phyloP scores from a whole-genome alignment of 768 basidiomycete genomes.

The Rickenella mellea region DNA sequence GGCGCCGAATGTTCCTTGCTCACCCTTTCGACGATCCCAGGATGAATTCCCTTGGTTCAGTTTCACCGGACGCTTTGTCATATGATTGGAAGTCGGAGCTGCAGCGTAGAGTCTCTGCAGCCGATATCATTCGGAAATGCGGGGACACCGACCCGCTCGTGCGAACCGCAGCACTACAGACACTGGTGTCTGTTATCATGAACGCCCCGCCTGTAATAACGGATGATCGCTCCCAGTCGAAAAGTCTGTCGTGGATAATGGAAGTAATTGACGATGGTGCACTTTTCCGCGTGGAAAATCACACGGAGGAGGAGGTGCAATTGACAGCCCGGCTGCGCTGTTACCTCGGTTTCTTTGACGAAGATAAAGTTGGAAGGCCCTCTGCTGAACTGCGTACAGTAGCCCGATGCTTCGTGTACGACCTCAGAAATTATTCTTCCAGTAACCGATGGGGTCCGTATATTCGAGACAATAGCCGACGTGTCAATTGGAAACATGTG shows the following conservation, averaged over 20 bases:
- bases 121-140: slow-evolving; percentile 15
- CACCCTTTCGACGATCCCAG: slow-evolving; percentile 61
- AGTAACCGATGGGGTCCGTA: slow-evolving; percentile 56
- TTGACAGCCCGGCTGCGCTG: slow-evolving; percentile 36
- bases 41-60: slow-evolving; percentile 10
- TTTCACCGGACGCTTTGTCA: slow-evolving; percentile 1
- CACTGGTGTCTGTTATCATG: slow-evolving; percentile 30
- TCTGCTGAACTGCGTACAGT: slow-evolving; percentile 21
- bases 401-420: slow-evolving; percentile 54
- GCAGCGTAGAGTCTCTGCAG: slow-evolving; percentile 32
- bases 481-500: slow-evolving; percentile 56
- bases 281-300: not conserved
- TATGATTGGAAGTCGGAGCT: slow-evolving; percentile 29
- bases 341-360: slow-evolving; percentile 35
- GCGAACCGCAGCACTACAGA: slow-evolving; percentile 24
- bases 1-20: slow-evolving; percentile 54
- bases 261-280: not conserved
- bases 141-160: slow-evolving; percentile 15
- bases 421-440: slow-evolving; percentile 46
- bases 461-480: slow-evolving; percentile 17
- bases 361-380: slow-evolving; percentile 3
- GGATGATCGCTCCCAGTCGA: slow-evolving; percentile 2
- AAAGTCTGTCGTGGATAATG: not conserved
- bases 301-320: slow-evolving; percentile 15
- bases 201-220: slow-evolving; percentile 21